Evolutionary conservation across 1,139 yeast species (phyloP).

Genomic region (Suhomyces terraborum): DNA sequence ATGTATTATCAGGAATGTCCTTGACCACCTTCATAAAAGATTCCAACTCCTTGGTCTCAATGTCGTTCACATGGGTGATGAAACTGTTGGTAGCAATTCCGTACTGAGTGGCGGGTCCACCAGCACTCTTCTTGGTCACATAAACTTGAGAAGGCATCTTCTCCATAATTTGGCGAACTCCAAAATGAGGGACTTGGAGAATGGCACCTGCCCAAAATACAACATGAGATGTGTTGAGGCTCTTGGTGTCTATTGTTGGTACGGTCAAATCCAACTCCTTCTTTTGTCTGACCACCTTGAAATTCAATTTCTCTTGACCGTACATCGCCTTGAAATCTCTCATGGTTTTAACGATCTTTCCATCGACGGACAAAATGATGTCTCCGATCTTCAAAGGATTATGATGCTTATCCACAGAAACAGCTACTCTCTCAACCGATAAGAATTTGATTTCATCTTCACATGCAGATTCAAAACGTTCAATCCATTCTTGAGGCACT

Average conservation of each 20-base stretch:
- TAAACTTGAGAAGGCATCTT: conserved; percentile 82
- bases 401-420: conserved; percentile 28
- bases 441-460: conserved; percentile 72
- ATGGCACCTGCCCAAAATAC: conserved; percentile 83
- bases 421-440: conserved; percentile 68
- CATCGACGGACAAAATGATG: conserved; percentile 71
- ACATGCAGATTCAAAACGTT: conserved; percentile 57
- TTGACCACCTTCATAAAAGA: conserved; percentile 65
- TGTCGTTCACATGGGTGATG: conserved; percentile 85
- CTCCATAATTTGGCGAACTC: conserved; percentile 66
- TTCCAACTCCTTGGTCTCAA: conserved; percentile 67
- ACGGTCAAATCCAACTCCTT: conserved; percentile 55
- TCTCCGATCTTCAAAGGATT: conserved; percentile 61
- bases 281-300: conserved; percentile 64
- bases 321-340: conserved; percentile 65
- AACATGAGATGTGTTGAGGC: conserved; percentile 64
- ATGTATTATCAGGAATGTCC: conserved; percentile 73
- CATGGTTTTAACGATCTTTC: conserved; percentile 60
- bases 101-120: conserved; percentile 86
- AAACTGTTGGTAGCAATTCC: conserved; percentile 80
- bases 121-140: conserved; percentile 68
- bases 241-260: conserved; percentile 60
- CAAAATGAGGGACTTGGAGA: conserved; percentile 55
- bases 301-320: conserved; percentile 46
- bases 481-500: conserved; percentile 82